Evolutionary conservation across 148 eudicot species (phyloP), one percentile per base, ranked within the genome.

Genomic region (Fagopyrum esculentum): DNA sequence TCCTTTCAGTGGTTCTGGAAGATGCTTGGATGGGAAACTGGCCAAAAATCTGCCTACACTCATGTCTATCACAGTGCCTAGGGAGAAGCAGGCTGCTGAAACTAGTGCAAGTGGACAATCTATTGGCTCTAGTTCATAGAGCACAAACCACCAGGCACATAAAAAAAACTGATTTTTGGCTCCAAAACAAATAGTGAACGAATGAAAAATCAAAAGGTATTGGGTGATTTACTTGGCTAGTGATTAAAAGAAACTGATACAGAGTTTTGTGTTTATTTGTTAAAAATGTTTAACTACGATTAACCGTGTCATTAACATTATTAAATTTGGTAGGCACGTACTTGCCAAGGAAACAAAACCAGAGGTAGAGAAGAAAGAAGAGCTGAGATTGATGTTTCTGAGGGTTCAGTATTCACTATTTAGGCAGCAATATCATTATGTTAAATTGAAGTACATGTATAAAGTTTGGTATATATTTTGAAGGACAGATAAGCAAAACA

Each of bases 91-190:
- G 75, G 78, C 88, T 72, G 82, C 77, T 76, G 77, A 61, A 40
- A 50, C 89, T 30, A 66, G 75, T 72, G 76, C 85, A 59, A 71
- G 72, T 49, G 84, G 79, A 45, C 82, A 82, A 68, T 44, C 90
- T 59, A 71, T 86, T 68, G 85, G 86, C 46, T 83, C 97, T 35
- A 91, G 82, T 64, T 91, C 98, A 60, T 91, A 88, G 75, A 82
- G 83, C 45, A 61, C 84, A 30, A 86, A 71, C 76, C 89, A 90
- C 26, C 87, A 88, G 71, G 68, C 92, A n/a, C 93, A 89, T 22
- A 22, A 74, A 97, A 95, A 22, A 93, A 91, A 80, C 98, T 93
- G 57, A 93, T 93, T 48, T 93, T 93, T 76, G 97, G 97, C 57
- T 86, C 95, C 40, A 91, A 81, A 74, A 78, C 81, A 30, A 82